Conservation (phyloP, 1,284 basidiomycete genomes). For the Fereydounia khargensis region DNA sequence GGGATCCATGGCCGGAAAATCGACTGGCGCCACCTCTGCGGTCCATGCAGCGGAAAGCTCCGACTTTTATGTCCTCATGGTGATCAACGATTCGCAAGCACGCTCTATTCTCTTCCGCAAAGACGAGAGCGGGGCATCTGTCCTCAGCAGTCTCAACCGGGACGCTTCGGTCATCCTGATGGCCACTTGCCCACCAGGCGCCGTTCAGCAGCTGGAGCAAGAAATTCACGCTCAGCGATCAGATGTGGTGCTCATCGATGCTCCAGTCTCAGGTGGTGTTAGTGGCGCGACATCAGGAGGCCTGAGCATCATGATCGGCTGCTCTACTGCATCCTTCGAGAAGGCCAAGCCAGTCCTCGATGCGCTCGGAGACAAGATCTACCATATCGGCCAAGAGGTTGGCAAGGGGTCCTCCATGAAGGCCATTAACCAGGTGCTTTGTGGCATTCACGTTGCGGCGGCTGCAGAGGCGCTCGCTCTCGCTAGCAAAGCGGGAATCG, state of each 20-base stretch:
- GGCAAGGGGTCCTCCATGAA: constrained; percentile 32
- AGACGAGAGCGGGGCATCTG: neutral
- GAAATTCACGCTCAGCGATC: constrained; percentile 28
- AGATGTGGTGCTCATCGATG: constrained; percentile 53
- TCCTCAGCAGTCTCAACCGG: constrained; percentile 36
- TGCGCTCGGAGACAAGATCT: constrained; percentile 46
- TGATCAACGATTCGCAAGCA: constrained; percentile 16
- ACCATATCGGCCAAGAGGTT: constrained; percentile 53
- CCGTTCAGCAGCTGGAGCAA: constrained; percentile 26
- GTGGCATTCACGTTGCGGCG: constrained; percentile 55
- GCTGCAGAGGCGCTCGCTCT: constrained; percentile 58
- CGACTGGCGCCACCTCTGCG: neutral
- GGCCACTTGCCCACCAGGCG: constrained; percentile 58
- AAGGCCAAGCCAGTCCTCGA: constrained; percentile 46
- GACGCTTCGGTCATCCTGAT: constrained; percentile 56
- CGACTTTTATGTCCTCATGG: constrained; percentile 13
- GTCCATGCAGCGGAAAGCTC: constrained; percentile 2
- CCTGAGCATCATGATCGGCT: constrained; percentile 57
- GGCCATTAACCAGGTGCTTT: constrained; percentile 55
- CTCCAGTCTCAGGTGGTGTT: constrained; percentile 56
- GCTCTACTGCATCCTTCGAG: constrained; percentile 26
- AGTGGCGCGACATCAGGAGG: constrained; percentile 49
- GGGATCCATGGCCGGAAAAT: neutral
- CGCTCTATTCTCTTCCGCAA: constrained; percentile 4
- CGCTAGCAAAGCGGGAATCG: constrained; percentile 56